These are phyloP conservation scores for Phascolomyces articulosus DNA, from an alignment of 371 early-diverging fungal genomes.

Conservation along the genomic window DNA sequence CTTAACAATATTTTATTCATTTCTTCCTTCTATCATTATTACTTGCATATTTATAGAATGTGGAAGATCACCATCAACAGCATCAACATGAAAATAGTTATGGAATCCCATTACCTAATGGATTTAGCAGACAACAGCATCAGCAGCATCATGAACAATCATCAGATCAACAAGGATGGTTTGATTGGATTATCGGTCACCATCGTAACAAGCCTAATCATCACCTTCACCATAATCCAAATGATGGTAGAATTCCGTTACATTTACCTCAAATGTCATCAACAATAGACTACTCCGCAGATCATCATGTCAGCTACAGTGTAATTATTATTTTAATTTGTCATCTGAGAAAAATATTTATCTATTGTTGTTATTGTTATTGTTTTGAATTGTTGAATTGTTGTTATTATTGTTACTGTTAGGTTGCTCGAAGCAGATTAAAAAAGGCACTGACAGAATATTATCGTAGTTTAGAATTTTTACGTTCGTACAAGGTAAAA, in stretches of 20 bases:
- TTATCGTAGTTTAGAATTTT: slow-evolving; percentile 75
- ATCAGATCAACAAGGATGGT: background rate
- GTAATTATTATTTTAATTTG: slow-evolving; percentile 4
- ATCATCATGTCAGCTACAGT: slow-evolving; percentile 40
- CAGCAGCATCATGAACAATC: background rate
- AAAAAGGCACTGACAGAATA: slow-evolving; percentile 79
- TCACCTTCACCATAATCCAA: background rate
- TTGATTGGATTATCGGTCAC: slow-evolving; percentile 6
- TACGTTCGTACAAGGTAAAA: slow-evolving; percentile 71
- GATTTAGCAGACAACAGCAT: background rate
- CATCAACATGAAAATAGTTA: background rate
- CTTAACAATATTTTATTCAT: too few species aligned
- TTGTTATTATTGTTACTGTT: background rate
- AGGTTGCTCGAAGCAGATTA: slow-evolving; percentile 64
- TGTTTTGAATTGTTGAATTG: background rate
- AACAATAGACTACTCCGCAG: slow-evolving; percentile 15
- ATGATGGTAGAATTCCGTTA: background rate
- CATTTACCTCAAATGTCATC: slow-evolving; percentile 18
- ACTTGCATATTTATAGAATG: background rate
- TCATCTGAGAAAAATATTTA: background rate
- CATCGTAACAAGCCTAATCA: slow-evolving; percentile 1
- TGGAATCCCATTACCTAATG: background rate
- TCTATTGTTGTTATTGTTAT: too few species aligned
- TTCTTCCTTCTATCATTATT: background rate
- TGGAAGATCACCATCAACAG: background rate